phyloP scores from a whole-genome alignment of 768 basidiomycete species.

The Clitopilus hobsonii region DNA sequence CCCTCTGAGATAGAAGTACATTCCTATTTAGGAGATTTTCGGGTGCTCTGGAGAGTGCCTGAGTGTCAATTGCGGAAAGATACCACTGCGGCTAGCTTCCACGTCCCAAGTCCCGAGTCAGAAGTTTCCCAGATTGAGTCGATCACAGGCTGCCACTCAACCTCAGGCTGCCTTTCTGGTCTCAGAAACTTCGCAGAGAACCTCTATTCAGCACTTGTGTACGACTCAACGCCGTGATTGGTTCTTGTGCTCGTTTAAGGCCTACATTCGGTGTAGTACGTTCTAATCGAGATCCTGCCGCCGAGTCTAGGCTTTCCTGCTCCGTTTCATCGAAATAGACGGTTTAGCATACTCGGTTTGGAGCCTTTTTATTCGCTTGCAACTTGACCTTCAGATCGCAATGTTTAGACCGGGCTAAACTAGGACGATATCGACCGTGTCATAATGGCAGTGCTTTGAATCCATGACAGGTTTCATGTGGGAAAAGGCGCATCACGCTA shows the following conservation, averaged over 20 bases:
- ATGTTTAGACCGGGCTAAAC: no score
- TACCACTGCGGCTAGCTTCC: neutral
- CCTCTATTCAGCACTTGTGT: neutral
- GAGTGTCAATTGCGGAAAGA: neutral
- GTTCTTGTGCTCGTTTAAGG: neutral
- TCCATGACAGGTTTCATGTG: neutral
- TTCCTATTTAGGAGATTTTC: neutral
- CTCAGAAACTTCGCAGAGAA: neutral
- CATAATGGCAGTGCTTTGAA: no score
- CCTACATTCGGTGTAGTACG: neutral
- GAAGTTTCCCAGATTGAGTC: neutral
- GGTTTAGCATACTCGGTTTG: no score
- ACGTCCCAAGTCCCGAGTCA: neutral
- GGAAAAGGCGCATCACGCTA: neutral
- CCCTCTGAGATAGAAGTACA: neutral
- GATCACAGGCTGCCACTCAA: neutral
- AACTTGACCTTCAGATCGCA: no score
- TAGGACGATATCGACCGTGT: no score
- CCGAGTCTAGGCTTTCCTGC: neutral
- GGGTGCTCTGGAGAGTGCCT: neutral
- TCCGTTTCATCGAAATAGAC: neutral
- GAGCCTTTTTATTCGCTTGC: no score
- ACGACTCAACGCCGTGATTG: neutral
- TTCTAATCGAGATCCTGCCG: neutral
- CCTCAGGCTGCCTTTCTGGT: neutral